Base-by-base conservation (phyloP, 352 stramenopile species). In the Blastocystis sp. region DNA sequence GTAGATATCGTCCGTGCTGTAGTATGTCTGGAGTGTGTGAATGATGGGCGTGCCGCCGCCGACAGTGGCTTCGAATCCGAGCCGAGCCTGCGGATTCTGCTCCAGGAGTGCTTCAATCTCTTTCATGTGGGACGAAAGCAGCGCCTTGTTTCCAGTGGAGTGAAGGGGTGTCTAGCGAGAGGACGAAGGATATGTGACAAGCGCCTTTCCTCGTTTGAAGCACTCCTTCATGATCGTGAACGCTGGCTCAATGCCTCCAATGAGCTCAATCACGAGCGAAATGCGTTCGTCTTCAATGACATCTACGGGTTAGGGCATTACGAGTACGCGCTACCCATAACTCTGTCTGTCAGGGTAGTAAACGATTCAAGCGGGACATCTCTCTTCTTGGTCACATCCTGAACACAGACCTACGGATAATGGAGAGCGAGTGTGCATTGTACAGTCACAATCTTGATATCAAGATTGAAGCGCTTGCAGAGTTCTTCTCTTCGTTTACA, bases 221-320 rank as follows among this genome's bases (percentile, higher is more conserved):
- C 63, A 71, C 63, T 71, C 63, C 41, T 71, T 35, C 63, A 71
- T 71, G 10, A 71, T 71, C 26, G 63, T 71, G 31, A 35, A 71
- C 21, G 63, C 16, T 37, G 33, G 31, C 41, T 35, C 41, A 33
- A 33, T 71, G 33, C 63, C 63, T 24, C 63, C 63, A 33, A 71
- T 71, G 63, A 71, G 63, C 41, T 71, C 63, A 10, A 26, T 37
- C 33, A 71, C 63, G 10, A 71, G 33, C 21, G 16, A 33, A 71
- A 71, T 71, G 1, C 21, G 19, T 24, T 35, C 31, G 41, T 71
- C 63, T 4, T 24, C 26, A 19, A 71, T 3, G 41, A 71, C 35
- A 26, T n/a, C 63, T 71, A 71, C 45, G 12, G 35, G 2, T 33
- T 41, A 24, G 13, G 16, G 35, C 31, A 9, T 35, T n/a, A 71